These are phyloP conservation scores for Metarhizium anisopliae DNA, from an alignment of 2,329 filamentous ascomycete genomes.

Conservation along the genomic window DNA sequence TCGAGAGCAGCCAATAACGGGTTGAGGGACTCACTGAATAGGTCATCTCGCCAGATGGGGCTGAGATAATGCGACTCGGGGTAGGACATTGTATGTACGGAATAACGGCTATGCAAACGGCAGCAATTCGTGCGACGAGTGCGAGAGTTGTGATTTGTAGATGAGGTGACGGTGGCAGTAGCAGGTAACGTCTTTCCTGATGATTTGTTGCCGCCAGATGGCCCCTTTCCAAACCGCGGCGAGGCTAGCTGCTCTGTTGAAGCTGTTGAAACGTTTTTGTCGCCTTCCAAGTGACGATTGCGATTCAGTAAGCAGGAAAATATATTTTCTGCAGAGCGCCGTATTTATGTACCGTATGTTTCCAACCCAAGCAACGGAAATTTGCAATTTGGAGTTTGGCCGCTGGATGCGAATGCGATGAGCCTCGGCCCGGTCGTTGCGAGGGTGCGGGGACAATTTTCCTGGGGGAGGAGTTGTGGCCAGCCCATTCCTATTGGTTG, in stretches of 20 bases:
- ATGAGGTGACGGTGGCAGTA: neutral
- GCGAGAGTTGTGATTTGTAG: neutral
- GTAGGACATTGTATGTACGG: constrained; percentile 46
- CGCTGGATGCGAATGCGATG: neutral
- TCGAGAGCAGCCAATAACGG: neutral
- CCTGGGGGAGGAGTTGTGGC: neutral
- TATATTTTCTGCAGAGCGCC: neutral
- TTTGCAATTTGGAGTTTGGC: neutral
- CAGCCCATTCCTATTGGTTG: neutral
- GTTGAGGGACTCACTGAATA: constrained; percentile 54
- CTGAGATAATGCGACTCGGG: constrained; percentile 70
- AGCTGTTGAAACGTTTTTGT: neutral
- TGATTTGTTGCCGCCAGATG: neutral
- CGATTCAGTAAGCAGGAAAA: neutral
- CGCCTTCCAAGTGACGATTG: neutral
- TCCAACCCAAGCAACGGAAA: neutral
- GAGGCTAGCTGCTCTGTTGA: neutral
- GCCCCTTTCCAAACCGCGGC: neutral
- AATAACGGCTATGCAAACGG: neutral
- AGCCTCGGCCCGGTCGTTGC: neutral
- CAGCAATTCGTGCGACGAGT: neutral
- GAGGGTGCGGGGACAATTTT: neutral
- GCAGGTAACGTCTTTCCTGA: neutral
- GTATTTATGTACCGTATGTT: neutral
- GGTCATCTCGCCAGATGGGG: constrained; percentile 74